Base-by-base conservation (phyloP, 106 monocot species). In the Dendrobium chrysotoxum region DNA sequence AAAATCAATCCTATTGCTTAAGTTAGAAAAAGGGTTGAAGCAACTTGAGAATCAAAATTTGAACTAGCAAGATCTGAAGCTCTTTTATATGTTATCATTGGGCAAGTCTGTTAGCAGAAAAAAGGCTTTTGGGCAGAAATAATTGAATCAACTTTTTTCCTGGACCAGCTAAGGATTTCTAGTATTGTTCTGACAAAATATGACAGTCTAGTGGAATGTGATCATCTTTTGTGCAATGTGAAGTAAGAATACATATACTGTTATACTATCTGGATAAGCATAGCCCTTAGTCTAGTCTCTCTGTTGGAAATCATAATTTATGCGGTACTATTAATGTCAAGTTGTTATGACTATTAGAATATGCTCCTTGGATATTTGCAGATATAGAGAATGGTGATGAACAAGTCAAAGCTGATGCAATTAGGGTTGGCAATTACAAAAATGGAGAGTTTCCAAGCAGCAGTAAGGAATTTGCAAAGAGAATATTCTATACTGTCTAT, bases 401-500 rank as follows among this genome's bases (percentile, higher is more conserved):
- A 42, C 93, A 95, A 86, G 99, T 99, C 55, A 99, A 93, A 87
- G 84, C 88, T 75, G 99, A 99, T 85, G 95, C 99, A 39, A 82
- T 99, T 45, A 85, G 99, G 40, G 93, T 99, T 85, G 99, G 99
- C 44, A 89, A 93, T 21, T 99, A 99, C 81, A 99, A 84, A 85
- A 86, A 91, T 87, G 99, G 95, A 21, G 95, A 99, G 78, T 84
- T 90, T 70, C 99, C 99, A 57, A 90, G 82, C 47, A 81, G 91
- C 72, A 90, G 93, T 81, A 88, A 89, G 86, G 99, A 99, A 85
- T 91, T 99, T 85, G 93, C 95, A 2, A 91, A 80, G 74, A 86
- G 99, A 72, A 87, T 99, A 80, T 95, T 95, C 81, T 99, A 95
- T 78, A 99, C 95, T 66, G 95, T 99, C 54, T 99, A 88, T 79